These are phyloP conservation scores for Exophiala alcalophila DNA, from an alignment of 2,329 filamentous ascomycete genomes.

Conservation along the genomic window DNA sequence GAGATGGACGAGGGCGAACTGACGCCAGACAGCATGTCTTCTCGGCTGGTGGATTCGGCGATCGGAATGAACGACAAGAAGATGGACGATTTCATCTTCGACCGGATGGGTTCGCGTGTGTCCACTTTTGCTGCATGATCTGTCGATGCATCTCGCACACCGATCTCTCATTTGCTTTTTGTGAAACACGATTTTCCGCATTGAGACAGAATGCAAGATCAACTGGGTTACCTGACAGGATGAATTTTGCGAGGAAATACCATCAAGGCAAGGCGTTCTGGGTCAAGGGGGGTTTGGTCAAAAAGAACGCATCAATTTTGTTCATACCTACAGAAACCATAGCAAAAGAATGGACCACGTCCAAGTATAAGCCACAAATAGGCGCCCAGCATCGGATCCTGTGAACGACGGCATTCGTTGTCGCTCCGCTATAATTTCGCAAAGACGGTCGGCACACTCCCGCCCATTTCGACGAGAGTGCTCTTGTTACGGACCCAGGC, in stretches of 20 bases:
- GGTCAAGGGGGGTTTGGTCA: too few species aligned
- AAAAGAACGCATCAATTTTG: too few species aligned
- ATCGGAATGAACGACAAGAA: constrained; percentile 42
- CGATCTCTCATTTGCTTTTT: too few species aligned
- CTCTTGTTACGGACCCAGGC: constrained; percentile 86
- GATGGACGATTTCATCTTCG: constrained; percentile 42
- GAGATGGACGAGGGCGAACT: constrained; percentile 44
- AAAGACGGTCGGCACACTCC: constrained; percentile 69
- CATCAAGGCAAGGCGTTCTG: too few species aligned
- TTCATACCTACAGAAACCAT: too few species aligned
- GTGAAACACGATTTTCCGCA: too few species aligned
- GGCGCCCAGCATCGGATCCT: background rate
- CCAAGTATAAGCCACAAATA: too few species aligned
- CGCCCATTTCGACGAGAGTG: constrained; percentile 78
- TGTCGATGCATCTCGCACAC: too few species aligned
- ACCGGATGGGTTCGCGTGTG: constrained; percentile 44
- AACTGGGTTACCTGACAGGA: too few species aligned
- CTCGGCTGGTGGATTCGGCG: constrained; percentile 45
- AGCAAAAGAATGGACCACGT: too few species aligned
- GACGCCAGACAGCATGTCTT: constrained; percentile 50
- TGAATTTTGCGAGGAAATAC: too few species aligned
- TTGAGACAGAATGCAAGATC: too few species aligned
- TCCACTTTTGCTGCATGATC: constrained; percentile 26
- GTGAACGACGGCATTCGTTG: background rate
- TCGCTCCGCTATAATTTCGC: constrained; percentile 59